These are phyloP conservation scores for Penicillium sp. DNA, from an alignment of 2,329 filamentous ascomycete species.

Conservation along the genomic window DNA sequence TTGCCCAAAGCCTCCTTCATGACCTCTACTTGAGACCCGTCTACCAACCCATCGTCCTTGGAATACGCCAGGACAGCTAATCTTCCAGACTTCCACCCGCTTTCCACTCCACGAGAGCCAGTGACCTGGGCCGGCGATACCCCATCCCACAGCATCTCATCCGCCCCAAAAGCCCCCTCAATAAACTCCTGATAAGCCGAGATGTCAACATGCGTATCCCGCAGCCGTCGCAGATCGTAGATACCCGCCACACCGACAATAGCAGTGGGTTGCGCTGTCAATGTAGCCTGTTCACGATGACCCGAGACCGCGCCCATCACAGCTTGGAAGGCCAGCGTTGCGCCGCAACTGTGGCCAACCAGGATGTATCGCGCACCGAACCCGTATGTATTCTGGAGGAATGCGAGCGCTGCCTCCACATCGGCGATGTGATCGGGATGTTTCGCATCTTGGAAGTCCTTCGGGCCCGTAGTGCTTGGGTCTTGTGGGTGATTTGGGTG, in stretches of 20 bases:
- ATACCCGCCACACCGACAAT: conserved; percentile 47
- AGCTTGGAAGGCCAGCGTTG: conserved; percentile 46
- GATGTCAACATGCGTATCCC: conserved; percentile 33
- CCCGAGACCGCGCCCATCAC: conserved; percentile 36
- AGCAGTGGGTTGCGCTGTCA: conserved; percentile 32
- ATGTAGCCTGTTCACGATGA: conserved; percentile 10
- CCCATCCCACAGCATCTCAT: conserved; percentile 38
- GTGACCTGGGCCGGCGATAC: conserved; percentile 40
- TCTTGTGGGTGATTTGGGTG: conserved; percentile 44
- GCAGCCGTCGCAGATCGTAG: conserved; percentile 42
- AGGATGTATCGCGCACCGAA: conserved; percentile 44
- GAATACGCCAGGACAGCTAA: conserved; percentile 44
- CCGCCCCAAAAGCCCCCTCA: conserved; percentile 43
- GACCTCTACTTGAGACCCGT: conserved; percentile 35
- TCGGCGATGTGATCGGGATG: conserved; percentile 49
- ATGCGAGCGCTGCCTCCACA: conserved; percentile 39
- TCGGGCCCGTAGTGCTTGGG: conserved; percentile 22
- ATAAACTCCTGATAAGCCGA: conserved; percentile 41
- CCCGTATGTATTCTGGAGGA: conserved; percentile 41
- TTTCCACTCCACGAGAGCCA: conserved; percentile 30
- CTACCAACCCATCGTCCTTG: conserved; percentile 42
- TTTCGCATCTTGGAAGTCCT: conserved; percentile 35
- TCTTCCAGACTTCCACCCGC: conserved; percentile 35
- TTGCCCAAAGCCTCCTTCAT: conserved; percentile 53
- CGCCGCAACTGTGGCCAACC: conserved; percentile 48